Evolutionary conservation across 2,329 filamentous ascomycete genomes (phyloP).

Genomic region (Harringtonia lauricola): DNA sequence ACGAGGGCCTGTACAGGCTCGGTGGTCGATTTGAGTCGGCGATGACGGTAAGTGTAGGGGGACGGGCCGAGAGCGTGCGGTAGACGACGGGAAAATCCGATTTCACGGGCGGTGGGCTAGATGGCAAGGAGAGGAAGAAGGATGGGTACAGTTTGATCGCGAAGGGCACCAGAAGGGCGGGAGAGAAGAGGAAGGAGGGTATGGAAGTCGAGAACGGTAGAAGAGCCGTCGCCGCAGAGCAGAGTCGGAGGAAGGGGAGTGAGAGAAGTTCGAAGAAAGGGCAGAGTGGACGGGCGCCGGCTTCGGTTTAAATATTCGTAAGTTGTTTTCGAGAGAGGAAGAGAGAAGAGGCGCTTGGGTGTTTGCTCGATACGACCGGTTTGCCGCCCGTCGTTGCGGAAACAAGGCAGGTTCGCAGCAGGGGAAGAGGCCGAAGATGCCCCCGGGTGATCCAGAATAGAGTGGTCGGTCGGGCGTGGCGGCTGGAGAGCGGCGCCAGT

Average conservation of each 20-base stretch:
- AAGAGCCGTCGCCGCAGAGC: not conserved
- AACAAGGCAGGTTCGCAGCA: not conserved
- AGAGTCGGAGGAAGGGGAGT: not conserved
- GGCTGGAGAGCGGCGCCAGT: conserved; percentile 6
- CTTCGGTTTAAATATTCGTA: not conserved
- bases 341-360: not conserved
- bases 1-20: not conserved
- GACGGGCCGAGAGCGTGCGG: not conserved
- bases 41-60: not conserved
- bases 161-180: too few relatives aligned
- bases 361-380: not conserved
- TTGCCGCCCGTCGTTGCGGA: not conserved
- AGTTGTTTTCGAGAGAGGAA: not conserved
- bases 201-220: too few relatives aligned
- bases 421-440: not conserved
- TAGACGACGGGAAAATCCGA: not conserved
- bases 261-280: not conserved
- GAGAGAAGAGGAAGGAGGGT: too few relatives aligned
- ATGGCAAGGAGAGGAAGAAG: not conserved
- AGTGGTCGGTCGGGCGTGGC: not conserved
- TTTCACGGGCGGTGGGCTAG: not conserved
- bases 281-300: not conserved
- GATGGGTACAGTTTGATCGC: too few relatives aligned
- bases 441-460: not conserved
- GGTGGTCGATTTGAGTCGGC: not conserved